Base-by-base conservation (phyloP, 495 filamentous ascomycete species). In the Mycothermus thermophilus region DNA sequence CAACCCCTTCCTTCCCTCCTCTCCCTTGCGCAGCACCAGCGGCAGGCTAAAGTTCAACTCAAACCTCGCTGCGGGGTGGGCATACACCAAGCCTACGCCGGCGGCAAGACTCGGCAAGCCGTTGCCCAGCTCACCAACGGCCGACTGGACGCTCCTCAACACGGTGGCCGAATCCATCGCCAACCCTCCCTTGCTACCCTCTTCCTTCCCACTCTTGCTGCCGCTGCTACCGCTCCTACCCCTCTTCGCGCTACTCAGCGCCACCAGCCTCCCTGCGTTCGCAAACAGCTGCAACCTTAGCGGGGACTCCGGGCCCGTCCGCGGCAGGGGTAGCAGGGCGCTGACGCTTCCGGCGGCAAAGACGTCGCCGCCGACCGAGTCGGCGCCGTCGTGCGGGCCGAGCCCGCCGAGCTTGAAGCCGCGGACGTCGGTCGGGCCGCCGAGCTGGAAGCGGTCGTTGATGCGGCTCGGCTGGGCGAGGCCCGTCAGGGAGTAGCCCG, bases 41-140 rank as follows among this genome's bases (percentile, higher is more conserved):
- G 90, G 90, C 29, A 97, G 52, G 40, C 80, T 83, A 53, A 96
- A 93, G 51, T 95, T 96, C 38, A 97, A 58, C 65, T 97, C 90
- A 46, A 97, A 94, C 38, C 90, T 67, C 24, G 88, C 90, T 5
- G 83, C 73, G 0, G 83, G 83, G 54, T 93, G 85, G 15, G 85
- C 92, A 55, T 97, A 97, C 11, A 97, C 84, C 10, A 97, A 52
- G 3, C 90, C 90, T 18, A 95, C 56, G 16, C 90, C 90, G 2
- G 82, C 90, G 3, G 90, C 79, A 16, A 84, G 59, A 50, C 84
- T 95, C 9, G 90, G 90, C 26, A 88, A 54, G 4, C 79, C 83
- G 33, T 77, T 79, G 4, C 60, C 62, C 28, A 94, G 57, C 43
- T 85, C 79, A 34, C 59, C 62, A 15, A 80, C 68, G 28, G 77